Conservation (phyloP, 2,329 filamentous ascomycete species). For the Amauroascus niger region DNA sequence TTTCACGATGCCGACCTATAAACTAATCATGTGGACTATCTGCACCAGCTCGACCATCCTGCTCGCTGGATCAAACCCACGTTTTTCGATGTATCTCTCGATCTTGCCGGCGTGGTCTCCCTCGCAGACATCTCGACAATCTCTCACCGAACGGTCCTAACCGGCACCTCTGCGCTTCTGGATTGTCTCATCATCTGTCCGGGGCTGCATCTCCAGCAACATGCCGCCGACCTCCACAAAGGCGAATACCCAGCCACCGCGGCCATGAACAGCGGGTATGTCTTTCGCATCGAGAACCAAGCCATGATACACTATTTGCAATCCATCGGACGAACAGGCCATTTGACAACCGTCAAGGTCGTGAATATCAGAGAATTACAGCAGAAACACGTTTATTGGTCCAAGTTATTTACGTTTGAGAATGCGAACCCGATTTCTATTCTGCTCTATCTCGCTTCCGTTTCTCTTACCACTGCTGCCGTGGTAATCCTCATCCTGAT, state of each 20-base stretch:
- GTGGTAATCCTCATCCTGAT: neutral
- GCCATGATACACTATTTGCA: constrained; percentile 48
- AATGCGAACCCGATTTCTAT: neutral
- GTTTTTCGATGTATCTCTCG: constrained; percentile 18
- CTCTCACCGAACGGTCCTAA: constrained; percentile 47
- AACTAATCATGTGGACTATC: no score
- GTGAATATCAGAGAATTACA: neutral
- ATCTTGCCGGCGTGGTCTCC: constrained; percentile 47
- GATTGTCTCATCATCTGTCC: constrained; percentile 48
- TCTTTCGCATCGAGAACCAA: constrained; percentile 36
- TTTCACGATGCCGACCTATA: no score
- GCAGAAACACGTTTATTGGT: neutral
- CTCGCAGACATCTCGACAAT: constrained; percentile 51
- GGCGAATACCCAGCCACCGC: constrained; percentile 36
- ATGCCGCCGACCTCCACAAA: constrained; percentile 42
- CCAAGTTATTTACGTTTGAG: neutral
- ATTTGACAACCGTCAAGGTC: constrained; percentile 17
- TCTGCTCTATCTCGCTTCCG: neutral
- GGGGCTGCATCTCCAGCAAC: constrained; percentile 52
- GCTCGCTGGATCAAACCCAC: no score
- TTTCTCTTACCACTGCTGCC: neutral
- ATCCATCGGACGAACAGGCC: constrained; percentile 48
- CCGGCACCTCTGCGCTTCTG: constrained; percentile 33
- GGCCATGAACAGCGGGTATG: constrained; percentile 37
- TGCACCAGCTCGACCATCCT: no score